Conservation (phyloP, 495 filamentous ascomycete genomes). For the Neurospora discreta region DNA sequence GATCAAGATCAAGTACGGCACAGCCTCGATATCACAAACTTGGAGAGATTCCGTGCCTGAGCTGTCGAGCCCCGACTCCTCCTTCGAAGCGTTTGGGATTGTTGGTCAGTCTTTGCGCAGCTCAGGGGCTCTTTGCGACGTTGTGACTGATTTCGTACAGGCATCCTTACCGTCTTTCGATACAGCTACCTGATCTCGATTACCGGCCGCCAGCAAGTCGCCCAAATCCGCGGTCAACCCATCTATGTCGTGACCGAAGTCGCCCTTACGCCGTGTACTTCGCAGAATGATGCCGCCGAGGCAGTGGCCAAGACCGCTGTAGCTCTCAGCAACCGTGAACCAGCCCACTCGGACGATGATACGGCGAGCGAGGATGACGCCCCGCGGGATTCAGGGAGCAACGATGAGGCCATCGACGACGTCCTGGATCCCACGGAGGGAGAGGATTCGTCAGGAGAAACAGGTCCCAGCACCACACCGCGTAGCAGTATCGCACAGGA, state of each 20-base stretch:
- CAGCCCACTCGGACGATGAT: slow-evolving; percentile 24
- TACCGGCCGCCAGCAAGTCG: slow-evolving; percentile 74
- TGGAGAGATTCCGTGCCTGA: slow-evolving; percentile 25
- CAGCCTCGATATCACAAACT: slow-evolving; percentile 36
- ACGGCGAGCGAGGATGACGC: slow-evolving; percentile 22
- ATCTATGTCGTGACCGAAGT: slow-evolving; percentile 80
- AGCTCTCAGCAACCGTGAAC: slow-evolving; percentile 27
- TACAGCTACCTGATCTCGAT: slow-evolving; percentile 75
- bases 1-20: slow-evolving; percentile 66
- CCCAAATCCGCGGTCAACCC: slow-evolving; percentile 67
- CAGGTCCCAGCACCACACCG: slow-evolving; percentile 20
- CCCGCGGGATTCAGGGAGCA: slow-evolving; percentile 16
- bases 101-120: slow-evolving; percentile 50
- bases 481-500: slow-evolving; percentile 63
- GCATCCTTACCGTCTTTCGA: slow-evolving; percentile 59
- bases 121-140: slow-evolving; percentile 53
- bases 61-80: slow-evolving; percentile 22
- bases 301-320: slow-evolving; percentile 56
- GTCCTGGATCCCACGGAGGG: slow-evolving; percentile 8
- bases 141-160: slow-evolving; percentile 64
- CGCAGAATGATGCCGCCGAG: slow-evolving; percentile 56
- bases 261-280: slow-evolving; percentile 74
- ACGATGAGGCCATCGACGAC: slow-evolving; percentile 17
- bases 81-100: slow-evolving; percentile 72
- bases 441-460: slow-evolving; percentile 23